Base-by-base conservation (phyloP, 768 basidiomycete species). In the Boletales sp. region DNA sequence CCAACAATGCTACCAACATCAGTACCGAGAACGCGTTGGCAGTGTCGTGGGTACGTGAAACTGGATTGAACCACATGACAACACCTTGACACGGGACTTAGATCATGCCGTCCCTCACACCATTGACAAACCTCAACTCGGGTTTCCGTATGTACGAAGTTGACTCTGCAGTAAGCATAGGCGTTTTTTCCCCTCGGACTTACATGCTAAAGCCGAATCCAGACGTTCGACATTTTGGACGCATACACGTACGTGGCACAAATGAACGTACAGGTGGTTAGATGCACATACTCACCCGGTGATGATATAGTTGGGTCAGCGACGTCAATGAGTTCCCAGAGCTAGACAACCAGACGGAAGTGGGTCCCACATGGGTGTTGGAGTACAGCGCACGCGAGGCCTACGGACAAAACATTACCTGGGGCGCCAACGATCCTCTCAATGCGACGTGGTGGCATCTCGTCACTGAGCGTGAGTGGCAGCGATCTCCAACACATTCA, bases 381-480 rank as follows among this genome's bases (percentile, higher is more conserved):
- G 87, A 88, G 66, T 90, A 88, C 62, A 84, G 74, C 61, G 81
- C 86, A 5, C 81, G 87, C 19, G 73, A 80, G 42, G 74, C 84
- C 1, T 88, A 86, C 56, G 86, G 85, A 12, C 63, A 65, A 30
- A 66, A 63, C 43, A 63, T 72, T 1, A 73, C 74, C 35, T 88
- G 87, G 85, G 74, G 73, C 24, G 63, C 69, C 9, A 70, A 75
- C 43, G 85, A 84, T 62, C 84, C 87, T 0, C 68, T 88, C 47
- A 89, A 88, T 54, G 84, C 84, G 5, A 87, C 86, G 4, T 89
- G 83, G 82, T 89, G 86, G 86, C 87, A 87, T 63, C 75, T 66
- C 21, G 84, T 89, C 39, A 87, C 87, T 0, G 83, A 87, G 69
- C 75, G 83, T 81, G 51, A 44, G 74, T 64, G 6, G 11, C 37